Conservation (phyloP, 2,329 filamentous ascomycete species). For the Exutisphaerella laricina region DNA sequence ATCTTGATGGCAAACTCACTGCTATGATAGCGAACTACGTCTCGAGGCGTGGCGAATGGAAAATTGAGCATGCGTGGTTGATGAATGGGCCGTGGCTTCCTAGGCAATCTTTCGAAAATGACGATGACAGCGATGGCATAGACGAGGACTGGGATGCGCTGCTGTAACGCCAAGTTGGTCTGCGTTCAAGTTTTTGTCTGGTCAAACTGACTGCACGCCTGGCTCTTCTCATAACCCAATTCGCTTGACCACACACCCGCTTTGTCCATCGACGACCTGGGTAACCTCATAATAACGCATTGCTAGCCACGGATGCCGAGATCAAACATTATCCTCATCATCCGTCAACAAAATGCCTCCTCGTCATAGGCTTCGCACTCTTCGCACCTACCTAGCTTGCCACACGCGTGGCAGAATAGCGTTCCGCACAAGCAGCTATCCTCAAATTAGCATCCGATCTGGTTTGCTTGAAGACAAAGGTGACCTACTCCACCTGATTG, state of each 20-base stretch:
- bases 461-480: background rate
- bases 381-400: slow-evolving; percentile 3
- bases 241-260: too few species aligned
- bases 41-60: slow-evolving; percentile 4
- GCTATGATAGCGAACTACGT: slow-evolving; percentile 2
- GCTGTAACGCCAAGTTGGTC: too few species aligned
- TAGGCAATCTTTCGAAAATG: background rate
- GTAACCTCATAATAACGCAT: too few species aligned
- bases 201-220: too few species aligned
- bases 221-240: too few species aligned
- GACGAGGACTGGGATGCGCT: too few species aligned
- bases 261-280: too few species aligned
- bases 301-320: too few species aligned
- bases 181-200: too few species aligned
- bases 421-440: background rate
- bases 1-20: too few species aligned
- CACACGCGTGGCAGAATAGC: slow-evolving; percentile 14
- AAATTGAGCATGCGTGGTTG: background rate
- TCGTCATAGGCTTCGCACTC: slow-evolving; percentile 9
- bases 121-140: too few species aligned
- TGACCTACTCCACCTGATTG: slow-evolving; percentile 16
- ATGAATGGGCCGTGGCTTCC: background rate
- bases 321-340: too few species aligned
- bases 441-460: background rate
- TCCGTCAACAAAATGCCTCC: background rate